Base-by-base conservation (phyloP, 345 rosid genomes). In the Acer saccharum region DNA sequence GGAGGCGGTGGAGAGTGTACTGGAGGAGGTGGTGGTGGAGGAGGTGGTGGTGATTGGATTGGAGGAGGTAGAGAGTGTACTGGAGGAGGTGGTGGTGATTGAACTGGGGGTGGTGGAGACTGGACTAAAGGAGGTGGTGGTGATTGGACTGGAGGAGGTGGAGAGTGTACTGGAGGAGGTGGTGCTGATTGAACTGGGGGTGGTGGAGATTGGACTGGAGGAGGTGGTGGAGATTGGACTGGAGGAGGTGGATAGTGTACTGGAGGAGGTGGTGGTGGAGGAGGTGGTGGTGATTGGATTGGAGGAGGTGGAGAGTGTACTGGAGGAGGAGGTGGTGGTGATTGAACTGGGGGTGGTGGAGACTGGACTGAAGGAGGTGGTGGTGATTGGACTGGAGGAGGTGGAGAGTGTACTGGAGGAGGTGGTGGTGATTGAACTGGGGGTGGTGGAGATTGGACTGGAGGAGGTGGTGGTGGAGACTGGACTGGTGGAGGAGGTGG, bases 361-460 rank as follows among this genome's bases (percentile, higher is more conserved):
- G 75, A 61, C 6, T 35, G 41, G 0, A 75, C 71, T 35, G 70
- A 50, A 1, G 48, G 68, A 3, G 39, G 43, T 7, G 78, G 54
- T 23, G 61, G 73, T 10, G 77, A 54, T 12, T 41, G 61, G 0
- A 54, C 20, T 10, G 80, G 76, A 21, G 73, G 54, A 7, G 73
- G 52, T 10, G 55, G 23, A 3, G 75, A 74, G 10, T 50, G 64
- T 17, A 62, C 46, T 4, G 79, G 77, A 18, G 79, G 68, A 1
- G 81, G 82, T 18, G 81, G 82, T 13, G 74, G 76, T 10, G 76
- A 48, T 12, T 54, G 64, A 0, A 77, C 77, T 0, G 81, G 82
- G 0, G 86, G 72, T 14, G 68, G 65, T 2, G 70, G 52, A 5
- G 79, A 65, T 11, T 68, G 52, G 12, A 82, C 67, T 0, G 74